phyloP scores from a whole-genome alignment of 495 filamentous ascomycete species.

The Aspergillus taichungensis region DNA sequence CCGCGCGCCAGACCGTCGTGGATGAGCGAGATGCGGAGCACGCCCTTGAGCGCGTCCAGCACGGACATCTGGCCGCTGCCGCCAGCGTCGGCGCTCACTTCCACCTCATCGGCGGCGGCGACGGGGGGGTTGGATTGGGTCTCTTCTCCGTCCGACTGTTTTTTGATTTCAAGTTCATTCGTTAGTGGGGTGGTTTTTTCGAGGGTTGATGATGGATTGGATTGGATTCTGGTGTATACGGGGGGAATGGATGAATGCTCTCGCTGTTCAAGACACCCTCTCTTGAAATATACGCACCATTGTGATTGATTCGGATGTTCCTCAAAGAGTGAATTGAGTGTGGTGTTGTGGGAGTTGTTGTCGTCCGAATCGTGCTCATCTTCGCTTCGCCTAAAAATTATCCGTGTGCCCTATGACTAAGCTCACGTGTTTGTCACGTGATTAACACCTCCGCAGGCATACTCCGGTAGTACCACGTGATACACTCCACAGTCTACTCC shows the following conservation, averaged over 20 bases:
- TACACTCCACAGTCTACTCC: slow-evolving; percentile 1
- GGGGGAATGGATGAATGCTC: slow-evolving; percentile 1
- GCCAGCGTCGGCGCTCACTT: slow-evolving; percentile 76
- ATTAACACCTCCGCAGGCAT: neutral
- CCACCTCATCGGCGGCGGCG: slow-evolving; percentile 77
- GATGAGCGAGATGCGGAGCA: slow-evolving; percentile 96
- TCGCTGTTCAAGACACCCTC: neutral
- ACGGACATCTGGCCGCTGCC: slow-evolving; percentile 92
- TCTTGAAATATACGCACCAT: slow-evolving; percentile 27
- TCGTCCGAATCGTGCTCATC: slow-evolving; percentile 12
- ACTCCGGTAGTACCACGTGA: too few species aligned
- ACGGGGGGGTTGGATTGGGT: slow-evolving; percentile 59
- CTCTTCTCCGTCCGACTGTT: slow-evolving; percentile 80
- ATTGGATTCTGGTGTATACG: slow-evolving; percentile 8
- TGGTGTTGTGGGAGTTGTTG: slow-evolving; percentile 15
- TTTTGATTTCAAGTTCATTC: neutral
- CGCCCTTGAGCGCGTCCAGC: slow-evolving; percentile 92
- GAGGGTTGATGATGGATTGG: neutral
- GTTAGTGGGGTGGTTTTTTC: slow-evolving; percentile 8
- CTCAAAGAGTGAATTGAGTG: slow-evolving; percentile 47
- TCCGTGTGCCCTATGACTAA: slow-evolving; percentile 31
- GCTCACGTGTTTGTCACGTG: slow-evolving; percentile 2
- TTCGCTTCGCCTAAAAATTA: slow-evolving; percentile 21
- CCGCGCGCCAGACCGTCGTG: slow-evolving; percentile 98
- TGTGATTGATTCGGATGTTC: slow-evolving; percentile 47